phyloP scores from a whole-genome alignment of 2,329 filamentous ascomycete genomes.

The Alternaria rosae region DNA sequence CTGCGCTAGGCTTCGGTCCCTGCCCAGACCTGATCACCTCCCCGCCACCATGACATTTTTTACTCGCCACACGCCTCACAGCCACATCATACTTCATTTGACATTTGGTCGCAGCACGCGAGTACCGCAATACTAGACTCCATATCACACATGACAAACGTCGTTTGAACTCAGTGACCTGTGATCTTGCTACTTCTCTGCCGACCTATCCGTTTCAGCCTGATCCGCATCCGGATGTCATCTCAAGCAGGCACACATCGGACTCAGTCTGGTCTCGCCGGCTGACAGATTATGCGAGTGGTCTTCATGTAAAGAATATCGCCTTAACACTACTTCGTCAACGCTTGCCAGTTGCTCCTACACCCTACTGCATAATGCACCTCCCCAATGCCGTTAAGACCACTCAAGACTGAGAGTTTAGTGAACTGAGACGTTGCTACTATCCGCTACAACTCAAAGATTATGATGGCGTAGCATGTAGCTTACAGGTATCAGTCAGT shows the following conservation, averaged over 20 bases:
- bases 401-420: no score
- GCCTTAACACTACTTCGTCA: no score
- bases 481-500: not conserved
- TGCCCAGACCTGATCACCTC: not conserved
- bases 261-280: no score
- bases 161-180: not conserved
- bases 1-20: constrained; percentile 8
- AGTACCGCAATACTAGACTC: not conserved
- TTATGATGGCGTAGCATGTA: not conserved
- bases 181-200: not conserved
- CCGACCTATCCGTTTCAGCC: not conserved
- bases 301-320: no score
- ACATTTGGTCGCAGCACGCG: not conserved
- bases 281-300: no score
- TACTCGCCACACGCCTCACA: not conserved
- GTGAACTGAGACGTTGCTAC: no score
- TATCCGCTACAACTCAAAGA: no score
- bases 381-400: no score
- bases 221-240: not conserved
- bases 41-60: not conserved
- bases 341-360: no score
- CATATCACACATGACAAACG: not conserved
- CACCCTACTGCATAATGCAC: not conserved
- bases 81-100: not conserved
- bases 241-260: not conserved